Percentiles rank a stretch among this genome's conserved stretches.
phyloP scores from a whole-genome alignment of 129 eudicot genomes.

The Logfia minima region DNA sequence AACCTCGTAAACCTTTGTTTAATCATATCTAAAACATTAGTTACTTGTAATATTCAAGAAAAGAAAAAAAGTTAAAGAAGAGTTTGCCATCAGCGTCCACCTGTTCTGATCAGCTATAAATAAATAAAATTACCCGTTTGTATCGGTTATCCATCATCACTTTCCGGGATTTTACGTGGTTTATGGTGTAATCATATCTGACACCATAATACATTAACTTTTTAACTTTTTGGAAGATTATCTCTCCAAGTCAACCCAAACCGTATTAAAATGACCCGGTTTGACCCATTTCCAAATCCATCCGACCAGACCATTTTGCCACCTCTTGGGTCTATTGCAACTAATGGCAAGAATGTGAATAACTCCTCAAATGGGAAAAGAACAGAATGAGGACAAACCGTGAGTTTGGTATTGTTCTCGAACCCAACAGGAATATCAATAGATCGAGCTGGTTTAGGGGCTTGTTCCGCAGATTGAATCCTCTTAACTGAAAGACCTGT shows the following conservation, averaged over 20 bases:
- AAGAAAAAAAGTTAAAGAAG: neutral
- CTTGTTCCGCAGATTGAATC: conserved; percentile 56
- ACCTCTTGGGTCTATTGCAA: neutral
- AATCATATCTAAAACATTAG: neutral
- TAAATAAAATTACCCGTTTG: neutral
- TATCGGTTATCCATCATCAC: neutral
- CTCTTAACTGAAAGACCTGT: conserved; percentile 83
- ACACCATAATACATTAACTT: too few relatives aligned
- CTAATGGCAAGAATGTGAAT: neutral
- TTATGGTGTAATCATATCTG: too few relatives aligned
- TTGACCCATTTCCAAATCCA: neutral
- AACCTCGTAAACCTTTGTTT: neutral
- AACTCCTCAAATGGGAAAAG: neutral
- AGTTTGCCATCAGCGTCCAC: neutral
- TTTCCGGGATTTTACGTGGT: too few relatives aligned
- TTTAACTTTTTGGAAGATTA: neutral
- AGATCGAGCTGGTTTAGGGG: conserved; percentile 86
- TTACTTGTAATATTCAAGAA: neutral
- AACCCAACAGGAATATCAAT: conserved; percentile 72
- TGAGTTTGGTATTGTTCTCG: conserved; percentile 63
- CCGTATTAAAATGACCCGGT: neutral
- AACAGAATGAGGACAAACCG: conserved; percentile 47
- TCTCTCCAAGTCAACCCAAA: neutral
- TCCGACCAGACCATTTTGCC: neutral
- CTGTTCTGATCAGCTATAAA: neutral